phyloP scores from a whole-genome alignment of 176 grass and related monocot genomes.

The Alloteropsis semialata region DNA sequence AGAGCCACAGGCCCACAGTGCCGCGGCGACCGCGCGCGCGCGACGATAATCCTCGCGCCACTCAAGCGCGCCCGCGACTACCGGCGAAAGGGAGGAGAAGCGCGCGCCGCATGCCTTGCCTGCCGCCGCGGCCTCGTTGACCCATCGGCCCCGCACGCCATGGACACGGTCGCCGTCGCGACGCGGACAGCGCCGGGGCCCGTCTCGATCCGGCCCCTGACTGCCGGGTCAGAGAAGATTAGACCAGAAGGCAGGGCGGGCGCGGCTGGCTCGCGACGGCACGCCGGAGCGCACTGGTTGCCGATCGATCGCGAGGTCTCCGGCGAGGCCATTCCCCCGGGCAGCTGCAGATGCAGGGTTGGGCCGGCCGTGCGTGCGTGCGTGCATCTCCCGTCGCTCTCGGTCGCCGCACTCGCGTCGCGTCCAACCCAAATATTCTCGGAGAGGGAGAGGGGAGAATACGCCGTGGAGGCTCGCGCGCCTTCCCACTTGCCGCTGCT shows the following conservation, averaged over 20 bases:
- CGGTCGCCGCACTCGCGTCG: not conserved
- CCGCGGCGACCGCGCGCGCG: not conserved
- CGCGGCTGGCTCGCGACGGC: not conserved
- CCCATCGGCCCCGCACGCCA: not conserved
- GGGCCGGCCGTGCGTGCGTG: too few relatives aligned
- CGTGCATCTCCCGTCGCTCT: conserved; percentile 6
- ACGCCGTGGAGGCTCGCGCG: not conserved
- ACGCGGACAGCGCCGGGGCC: too few relatives aligned
- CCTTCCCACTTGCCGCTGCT: not conserved
- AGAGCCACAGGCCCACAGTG: not conserved
- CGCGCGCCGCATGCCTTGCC: too few relatives aligned
- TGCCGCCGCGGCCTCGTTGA: not conserved
- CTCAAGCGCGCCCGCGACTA: not conserved
- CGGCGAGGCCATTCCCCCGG: not conserved
- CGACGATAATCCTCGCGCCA: not conserved
- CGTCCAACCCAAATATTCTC: not conserved
- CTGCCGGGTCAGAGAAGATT: not conserved
- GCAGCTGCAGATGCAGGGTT: too few relatives aligned
- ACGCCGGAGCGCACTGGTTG: not conserved
- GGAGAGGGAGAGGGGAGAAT: not conserved
- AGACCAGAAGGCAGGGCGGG: not conserved
- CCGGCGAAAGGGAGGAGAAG: not conserved
- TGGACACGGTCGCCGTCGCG: not conserved
- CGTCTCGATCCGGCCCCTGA: too few relatives aligned
- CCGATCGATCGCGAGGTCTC: conserved; percentile 2